A percentile compares a stretch with the other conserved stretches of the same genome.
Evolutionary conservation across 179 eudicot species (phyloP).

Genomic region (Camellia oleifera): DNA sequence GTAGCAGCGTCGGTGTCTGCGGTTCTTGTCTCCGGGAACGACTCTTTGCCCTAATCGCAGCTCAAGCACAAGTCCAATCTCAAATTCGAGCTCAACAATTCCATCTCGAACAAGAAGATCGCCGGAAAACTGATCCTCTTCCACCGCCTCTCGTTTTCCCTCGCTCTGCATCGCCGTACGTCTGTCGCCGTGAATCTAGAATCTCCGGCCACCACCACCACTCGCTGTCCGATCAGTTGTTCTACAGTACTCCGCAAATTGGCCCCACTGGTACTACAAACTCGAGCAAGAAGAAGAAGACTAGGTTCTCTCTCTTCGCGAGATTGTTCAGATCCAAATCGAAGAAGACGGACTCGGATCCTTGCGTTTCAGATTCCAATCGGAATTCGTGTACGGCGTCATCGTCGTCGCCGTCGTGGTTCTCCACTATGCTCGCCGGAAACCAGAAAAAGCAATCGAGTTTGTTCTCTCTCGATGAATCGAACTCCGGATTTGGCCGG

Average conservation of each 20-base stretch:
- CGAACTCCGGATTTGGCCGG: constrained; percentile 13
- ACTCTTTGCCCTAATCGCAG: constrained; percentile 40
- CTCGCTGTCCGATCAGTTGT: constrained; percentile 32
- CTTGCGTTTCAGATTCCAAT: not conserved
- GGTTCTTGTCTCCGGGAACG: constrained; percentile 60
- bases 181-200: constrained; percentile 55
- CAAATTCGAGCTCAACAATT: constrained; percentile 4
- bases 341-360: constrained; percentile 20
- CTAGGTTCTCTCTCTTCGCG: constrained; percentile 35
- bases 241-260: constrained; percentile 67
- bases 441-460: constrained; percentile 23
- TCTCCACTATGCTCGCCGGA: constrained; percentile 18
- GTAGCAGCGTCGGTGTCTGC: constrained; percentile 62
- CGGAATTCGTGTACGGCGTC: constrained; percentile 19
- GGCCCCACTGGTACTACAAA: constrained; percentile 25
- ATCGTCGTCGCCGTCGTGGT: constrained; percentile 40
- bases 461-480: constrained; percentile 21
- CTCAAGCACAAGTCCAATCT: constrained; percentile 29
- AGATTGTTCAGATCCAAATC: constrained; percentile 61
- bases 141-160: constrained; percentile 59
- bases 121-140: constrained; percentile 27
- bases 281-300: constrained; percentile 21
- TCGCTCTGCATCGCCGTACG: constrained; percentile 69
- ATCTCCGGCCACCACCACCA: constrained; percentile 12
- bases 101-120: constrained; percentile 12